phyloP scores from a whole-genome alignment of 1,139 yeast species.

The Yamadazyma triangularis region DNA sequence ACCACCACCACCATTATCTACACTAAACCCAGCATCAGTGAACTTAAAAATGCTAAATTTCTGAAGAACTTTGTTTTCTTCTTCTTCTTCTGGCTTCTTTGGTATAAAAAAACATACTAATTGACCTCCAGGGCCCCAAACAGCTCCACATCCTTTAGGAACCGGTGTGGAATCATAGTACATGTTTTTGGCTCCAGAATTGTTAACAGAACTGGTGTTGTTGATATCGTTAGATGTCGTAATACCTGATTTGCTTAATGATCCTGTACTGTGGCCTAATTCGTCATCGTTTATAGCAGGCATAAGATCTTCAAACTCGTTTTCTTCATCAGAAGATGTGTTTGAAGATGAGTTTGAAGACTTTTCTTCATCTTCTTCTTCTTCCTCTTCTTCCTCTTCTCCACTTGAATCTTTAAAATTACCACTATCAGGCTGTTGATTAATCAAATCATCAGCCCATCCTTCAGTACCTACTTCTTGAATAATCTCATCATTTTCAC shows the following conservation, averaged over 20 bases:
- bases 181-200: neutral
- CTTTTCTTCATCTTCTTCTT: constrained; percentile 18
- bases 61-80: constrained; percentile 21
- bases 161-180: constrained; percentile 77
- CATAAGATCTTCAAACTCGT: constrained; percentile 29
- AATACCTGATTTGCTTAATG: constrained; percentile 13
- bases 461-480: constrained; percentile 39
- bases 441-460: constrained; percentile 43
- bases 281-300: constrained; percentile 27
- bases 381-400: constrained; percentile 20
- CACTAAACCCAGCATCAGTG: constrained; percentile 35
- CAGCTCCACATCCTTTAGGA: constrained; percentile 91
- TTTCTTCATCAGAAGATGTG: constrained; percentile 20
- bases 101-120: constrained; percentile 81
- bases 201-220: constrained; percentile 12
- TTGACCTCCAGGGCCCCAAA: constrained; percentile 77
- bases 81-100: constrained; percentile 34
- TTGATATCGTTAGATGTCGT: constrained; percentile 10
- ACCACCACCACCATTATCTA: constrained; percentile 11
- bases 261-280: constrained; percentile 14
- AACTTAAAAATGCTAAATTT: constrained; percentile 35
- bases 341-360: constrained; percentile 11
- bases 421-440: constrained; percentile 25
- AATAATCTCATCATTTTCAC: constrained; percentile 13
- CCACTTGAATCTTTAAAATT: constrained; percentile 15